Percentiles rank a stretch among this genome's conserved stretches.
Conservation (phyloP, 305 asterid genomes). For the Fraxinus baroniana region DNA sequence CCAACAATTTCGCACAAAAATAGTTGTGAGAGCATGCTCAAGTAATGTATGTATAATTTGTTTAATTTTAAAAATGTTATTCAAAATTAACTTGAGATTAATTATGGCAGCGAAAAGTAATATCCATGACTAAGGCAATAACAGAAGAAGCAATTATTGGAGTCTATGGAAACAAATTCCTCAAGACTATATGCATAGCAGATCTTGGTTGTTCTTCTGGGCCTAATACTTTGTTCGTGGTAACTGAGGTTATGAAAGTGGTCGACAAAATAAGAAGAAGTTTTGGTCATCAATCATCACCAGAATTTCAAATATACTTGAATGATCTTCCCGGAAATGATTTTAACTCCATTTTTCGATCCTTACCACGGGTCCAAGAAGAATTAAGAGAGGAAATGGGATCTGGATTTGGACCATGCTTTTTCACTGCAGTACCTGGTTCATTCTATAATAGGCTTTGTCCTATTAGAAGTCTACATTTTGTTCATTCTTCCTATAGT, state of each 20-base stretch:
- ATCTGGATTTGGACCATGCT: constrained; percentile 21
- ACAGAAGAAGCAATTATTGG: constrained; percentile 37
- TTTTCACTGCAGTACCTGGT: constrained; percentile 46
- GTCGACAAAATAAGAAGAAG: constrained; percentile 26
- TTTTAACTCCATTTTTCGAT: constrained; percentile 44
- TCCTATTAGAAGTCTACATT: constrained; percentile 36
- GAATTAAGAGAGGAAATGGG: constrained; percentile 24
- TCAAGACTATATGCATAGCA: constrained; percentile 31
- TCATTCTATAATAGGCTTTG: constrained; percentile 50
- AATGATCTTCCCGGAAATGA: constrained; percentile 65
- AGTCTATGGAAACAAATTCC: constrained; percentile 21
- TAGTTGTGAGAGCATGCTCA: neutral
- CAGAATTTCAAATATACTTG: constrained; percentile 34
- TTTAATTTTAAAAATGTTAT: no score
- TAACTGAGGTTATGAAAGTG: constrained; percentile 30
- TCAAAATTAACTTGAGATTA: neutral
- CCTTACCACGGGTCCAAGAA: constrained; percentile 28
- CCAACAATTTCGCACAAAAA: no score
- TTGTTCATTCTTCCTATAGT: constrained; percentile 56
- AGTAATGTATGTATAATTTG: neutral
- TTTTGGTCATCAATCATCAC: constrained; percentile 17
- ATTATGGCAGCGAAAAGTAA: constrained; percentile 36
- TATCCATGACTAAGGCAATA: constrained; percentile 42
- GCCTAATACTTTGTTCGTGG: constrained; percentile 42
- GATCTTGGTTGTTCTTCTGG: constrained; percentile 72